A percentile compares a stretch with the other conserved stretches of the same genome.
Evolutionary conservation across 139 green algal species (phyloP).

Genomic region (Micractinium sp.): DNA sequence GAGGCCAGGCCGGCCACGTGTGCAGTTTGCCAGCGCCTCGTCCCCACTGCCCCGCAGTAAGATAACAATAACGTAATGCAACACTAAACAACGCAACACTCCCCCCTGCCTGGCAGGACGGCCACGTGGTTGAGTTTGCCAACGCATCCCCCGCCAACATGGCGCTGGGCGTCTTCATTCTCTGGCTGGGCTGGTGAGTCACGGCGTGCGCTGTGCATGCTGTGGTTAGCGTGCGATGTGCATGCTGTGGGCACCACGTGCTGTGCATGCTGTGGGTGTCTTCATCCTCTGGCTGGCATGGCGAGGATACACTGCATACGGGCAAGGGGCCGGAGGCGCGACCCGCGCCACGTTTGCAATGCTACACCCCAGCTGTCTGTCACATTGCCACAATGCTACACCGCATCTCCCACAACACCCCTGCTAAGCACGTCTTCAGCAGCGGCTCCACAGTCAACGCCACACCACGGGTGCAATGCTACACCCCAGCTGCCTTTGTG

Average conservation of each 20-base stretch:
- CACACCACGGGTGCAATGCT: background rate
- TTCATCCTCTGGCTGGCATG: constrained; percentile 86
- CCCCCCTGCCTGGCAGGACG: constrained; percentile 5
- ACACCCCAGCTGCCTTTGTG: no score
- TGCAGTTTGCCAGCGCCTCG: background rate
- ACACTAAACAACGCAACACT: background rate
- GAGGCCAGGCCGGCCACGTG: background rate
- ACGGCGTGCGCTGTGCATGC: no score
- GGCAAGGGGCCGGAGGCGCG: no score
- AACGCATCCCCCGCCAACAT: constrained; percentile 23
- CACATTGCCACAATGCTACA: background rate
- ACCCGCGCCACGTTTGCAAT: no score
- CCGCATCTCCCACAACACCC: no score
- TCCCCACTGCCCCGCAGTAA: no score
- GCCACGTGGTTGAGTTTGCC: constrained; percentile 22
- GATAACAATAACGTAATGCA: no score
- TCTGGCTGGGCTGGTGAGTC: constrained; percentile 81
- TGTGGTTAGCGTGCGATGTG: background rate
- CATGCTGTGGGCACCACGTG: background rate
- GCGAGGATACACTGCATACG: constrained; percentile 1
- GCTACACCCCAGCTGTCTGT: no score
- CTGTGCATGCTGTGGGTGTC: constrained; percentile 52
- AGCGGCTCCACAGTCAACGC: no score
- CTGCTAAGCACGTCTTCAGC: no score
- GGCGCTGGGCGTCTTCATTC: constrained; percentile 75